These are phyloP conservation scores for Chrysoporthe cubensis DNA, from an alignment of 2,329 filamentous ascomycete genomes.

Conservation along the genomic window DNA sequence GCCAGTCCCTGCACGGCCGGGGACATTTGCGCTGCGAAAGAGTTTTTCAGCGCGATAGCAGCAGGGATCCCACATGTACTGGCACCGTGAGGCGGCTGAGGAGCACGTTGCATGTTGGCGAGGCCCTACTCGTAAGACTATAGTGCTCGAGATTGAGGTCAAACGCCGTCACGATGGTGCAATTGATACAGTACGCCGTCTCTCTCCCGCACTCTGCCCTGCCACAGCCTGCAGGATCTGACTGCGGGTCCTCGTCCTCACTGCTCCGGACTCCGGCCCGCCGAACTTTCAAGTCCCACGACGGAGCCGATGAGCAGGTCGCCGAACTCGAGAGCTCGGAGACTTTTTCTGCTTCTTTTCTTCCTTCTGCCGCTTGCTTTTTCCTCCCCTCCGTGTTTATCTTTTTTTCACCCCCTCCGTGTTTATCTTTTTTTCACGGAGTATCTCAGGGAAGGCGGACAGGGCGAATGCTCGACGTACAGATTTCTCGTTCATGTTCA, in stretches of 20 bases:
- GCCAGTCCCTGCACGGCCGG: background rate
- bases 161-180: background rate
- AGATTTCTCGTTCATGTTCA: background rate
- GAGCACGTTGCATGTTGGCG: constrained; percentile 2
- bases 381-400: no score
- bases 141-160: background rate
- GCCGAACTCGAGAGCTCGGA: constrained; percentile 6
- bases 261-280: constrained; percentile 1
- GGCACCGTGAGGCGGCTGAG: background rate
- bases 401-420: background rate
- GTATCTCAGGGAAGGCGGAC: background rate
- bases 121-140: background rate
- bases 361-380: background rate
- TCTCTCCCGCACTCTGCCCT: background rate
- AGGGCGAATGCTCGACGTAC: background rate
- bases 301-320: constrained; percentile 12
- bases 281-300: background rate
- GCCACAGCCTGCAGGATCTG: constrained; percentile 1
- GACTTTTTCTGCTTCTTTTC: background rate
- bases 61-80: constrained; percentile 6
- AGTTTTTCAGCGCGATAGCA: background rate
- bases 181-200: constrained; percentile 7
- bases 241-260: background rate
- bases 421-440: background rate
- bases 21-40: constrained; percentile 12